Percentiles rank a stretch among this genome's conserved stretches.
Conservation (phyloP, 192 early-diverging fungal species). For the Backusella mclennaniae region DNA sequence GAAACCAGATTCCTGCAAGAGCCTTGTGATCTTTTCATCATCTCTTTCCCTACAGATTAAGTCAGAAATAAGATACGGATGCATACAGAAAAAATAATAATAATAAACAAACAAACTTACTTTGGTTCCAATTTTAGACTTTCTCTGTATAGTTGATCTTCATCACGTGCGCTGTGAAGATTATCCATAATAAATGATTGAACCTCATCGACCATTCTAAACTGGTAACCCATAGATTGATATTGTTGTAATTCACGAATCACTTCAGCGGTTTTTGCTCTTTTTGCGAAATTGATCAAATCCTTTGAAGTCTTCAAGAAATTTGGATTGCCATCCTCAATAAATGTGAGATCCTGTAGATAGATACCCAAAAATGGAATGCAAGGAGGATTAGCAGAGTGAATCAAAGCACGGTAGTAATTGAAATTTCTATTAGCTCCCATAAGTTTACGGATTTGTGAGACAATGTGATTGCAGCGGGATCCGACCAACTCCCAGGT, state of each 20-base stretch:
- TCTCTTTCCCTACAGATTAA: conserved; percentile 60
- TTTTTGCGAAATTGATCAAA: conserved; percentile 94
- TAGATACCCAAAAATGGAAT: conserved; percentile 83
- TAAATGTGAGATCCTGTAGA: conserved; percentile 90
- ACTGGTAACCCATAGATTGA: conserved; percentile 80
- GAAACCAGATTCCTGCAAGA: conserved; percentile 78
- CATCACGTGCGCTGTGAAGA: conserved; percentile 67
- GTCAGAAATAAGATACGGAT: neutral
- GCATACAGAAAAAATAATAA: neutral
- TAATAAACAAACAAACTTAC: conserved; percentile 31
- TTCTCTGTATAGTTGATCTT: conserved; percentile 75
- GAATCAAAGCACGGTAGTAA: conserved; percentile 80
- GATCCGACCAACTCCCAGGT: conserved; percentile 82
- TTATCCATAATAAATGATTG: conserved; percentile 74
- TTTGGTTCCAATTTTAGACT: conserved; percentile 83
- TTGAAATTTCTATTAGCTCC: conserved; percentile 80
- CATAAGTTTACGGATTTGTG: conserved; percentile 75
- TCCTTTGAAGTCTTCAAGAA: conserved; percentile 57
- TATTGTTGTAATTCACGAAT: conserved; percentile 93
- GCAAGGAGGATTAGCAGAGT: conserved; percentile 80
- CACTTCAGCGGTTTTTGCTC: conserved; percentile 85
- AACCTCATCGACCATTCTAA: conserved; percentile 82
- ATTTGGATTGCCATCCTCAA: conserved; percentile 90
- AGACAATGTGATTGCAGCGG: conserved; percentile 56
- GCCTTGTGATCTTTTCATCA: conserved; percentile 76